Base-by-base conservation (phyloP, 129 eudicot species). In the Flaveria sonorensis region DNA sequence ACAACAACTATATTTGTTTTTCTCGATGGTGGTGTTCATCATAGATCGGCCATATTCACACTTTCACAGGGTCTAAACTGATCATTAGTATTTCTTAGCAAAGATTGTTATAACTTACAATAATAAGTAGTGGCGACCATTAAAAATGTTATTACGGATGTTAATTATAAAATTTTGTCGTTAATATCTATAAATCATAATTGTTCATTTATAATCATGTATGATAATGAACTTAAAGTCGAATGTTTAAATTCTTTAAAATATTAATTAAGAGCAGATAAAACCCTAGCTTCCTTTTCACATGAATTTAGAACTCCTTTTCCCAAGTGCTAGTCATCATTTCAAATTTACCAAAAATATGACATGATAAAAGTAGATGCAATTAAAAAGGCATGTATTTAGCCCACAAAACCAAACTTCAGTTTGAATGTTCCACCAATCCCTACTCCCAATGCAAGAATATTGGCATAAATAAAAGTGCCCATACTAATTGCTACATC, bases 381-480 rank as follows among this genome's bases (percentile, higher is more conserved):
- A 71, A 79, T 46, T 47, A 48, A 71, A 79, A 71, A 71, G 83
- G 83, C 72, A 71, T 71, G 83, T 21, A 48, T 79, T 79, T 71
- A 80, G 68, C 79, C 68, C 79, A 80, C 74, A 80, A 63, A 79
- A 53, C 73, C 43, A 79, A 72, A 79, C 83, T 79, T 79, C 39
- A 79, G 79, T 72, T 79, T 79, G 83, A 79, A 79, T 72, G 83
- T 64, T 80, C 83, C 79, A 80, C 79, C 79, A 42, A 80, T 72
- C 73, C 68, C 78, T 72, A 16, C 68, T 71, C 83, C 83, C 83
- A 63, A 72, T 24, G 83, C 73, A 72, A 64, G 52, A 76, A 79
- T 24, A 79, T 71, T 71, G 82, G 83, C 55, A 60, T 60, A 16
- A 79, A 32, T 13, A 71, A 19, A 78, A 71, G 72, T 79, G 64